phyloP scores from a whole-genome alignment of 208 protist genomes.

The Crithidia fasciculata region DNA sequence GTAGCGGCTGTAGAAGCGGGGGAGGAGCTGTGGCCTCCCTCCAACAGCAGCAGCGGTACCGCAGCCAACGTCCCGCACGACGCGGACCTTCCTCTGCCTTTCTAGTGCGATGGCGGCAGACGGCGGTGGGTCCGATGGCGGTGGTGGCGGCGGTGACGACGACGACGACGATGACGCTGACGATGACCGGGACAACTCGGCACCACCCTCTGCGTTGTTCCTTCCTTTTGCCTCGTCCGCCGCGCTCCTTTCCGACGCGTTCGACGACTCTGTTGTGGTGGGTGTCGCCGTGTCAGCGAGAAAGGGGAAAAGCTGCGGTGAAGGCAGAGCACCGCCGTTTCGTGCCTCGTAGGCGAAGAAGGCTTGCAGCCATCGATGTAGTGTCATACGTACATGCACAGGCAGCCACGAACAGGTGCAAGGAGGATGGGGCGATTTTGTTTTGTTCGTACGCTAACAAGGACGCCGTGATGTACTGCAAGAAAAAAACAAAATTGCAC shows the following conservation, averaged over 20 bases:
- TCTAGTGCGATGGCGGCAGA: background rate
- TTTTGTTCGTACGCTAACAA: too few species aligned
- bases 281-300: background rate
- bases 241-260: background rate
- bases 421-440: too few species aligned
- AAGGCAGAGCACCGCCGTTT: slow-evolving; percentile 3
- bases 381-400: background rate
- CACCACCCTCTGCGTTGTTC: too few species aligned
- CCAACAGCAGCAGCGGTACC: background rate
- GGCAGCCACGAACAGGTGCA: too few species aligned
- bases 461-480: too few species aligned
- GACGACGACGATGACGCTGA: background rate
- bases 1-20: slow-evolving; percentile 21
- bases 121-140: slow-evolving; percentile 5
- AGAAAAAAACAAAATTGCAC: too few species aligned
- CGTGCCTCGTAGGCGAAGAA: slow-evolving; percentile 12
- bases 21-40: background rate
- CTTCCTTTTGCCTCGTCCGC: background rate
- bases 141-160: background rate
- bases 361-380: background rate
- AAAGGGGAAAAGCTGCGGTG: slow-evolving; percentile 9
- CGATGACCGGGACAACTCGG: too few species aligned
- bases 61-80: slow-evolving; percentile 14
- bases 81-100: background rate
- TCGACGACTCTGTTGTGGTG: background rate